phyloP scores from a whole-genome alignment of 441 rosid genomes.

The Bruguiera hainesii region DNA sequence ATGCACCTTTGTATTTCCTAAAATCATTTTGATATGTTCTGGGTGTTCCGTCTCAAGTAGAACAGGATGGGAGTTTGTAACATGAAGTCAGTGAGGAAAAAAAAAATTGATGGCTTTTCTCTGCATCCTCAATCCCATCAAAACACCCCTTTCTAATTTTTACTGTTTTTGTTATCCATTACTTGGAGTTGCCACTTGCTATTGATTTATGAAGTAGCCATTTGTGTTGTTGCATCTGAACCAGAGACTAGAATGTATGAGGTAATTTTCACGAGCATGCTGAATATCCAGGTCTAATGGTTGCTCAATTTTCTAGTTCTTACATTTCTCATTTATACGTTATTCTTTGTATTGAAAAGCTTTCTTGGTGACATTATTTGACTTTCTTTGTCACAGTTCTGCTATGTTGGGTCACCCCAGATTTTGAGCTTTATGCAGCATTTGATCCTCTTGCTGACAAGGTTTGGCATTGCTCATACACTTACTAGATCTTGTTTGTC shows the following conservation, averaged over 20 bases:
- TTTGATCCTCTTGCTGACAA: conserved; percentile 98
- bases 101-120: too few relatives aligned
- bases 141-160: background rate
- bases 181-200: background rate
- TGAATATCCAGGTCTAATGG: too few relatives aligned
- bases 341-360: background rate
- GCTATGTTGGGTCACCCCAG: conserved; percentile 95
- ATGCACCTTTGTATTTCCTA: background rate
- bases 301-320: too few relatives aligned
- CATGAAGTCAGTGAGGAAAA: too few relatives aligned
- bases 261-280: too few relatives aligned
- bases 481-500: background rate
- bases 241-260: too few relatives aligned
- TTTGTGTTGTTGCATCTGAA: too few relatives aligned
- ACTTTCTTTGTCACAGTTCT: conserved; percentile 49
- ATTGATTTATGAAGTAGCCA: too few relatives aligned
- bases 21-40: background rate
- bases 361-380: background rate
- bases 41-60: too few relatives aligned
- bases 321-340: too few relatives aligned
- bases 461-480: conserved; percentile 40
- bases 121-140: too few relatives aligned
- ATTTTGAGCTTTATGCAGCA: conserved; percentile 94
- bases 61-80: too few relatives aligned
- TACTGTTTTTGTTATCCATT: background rate